Evolutionary conservation across 257 asterid species (phyloP).

Genomic region (Nemophila menziesii): DNA sequence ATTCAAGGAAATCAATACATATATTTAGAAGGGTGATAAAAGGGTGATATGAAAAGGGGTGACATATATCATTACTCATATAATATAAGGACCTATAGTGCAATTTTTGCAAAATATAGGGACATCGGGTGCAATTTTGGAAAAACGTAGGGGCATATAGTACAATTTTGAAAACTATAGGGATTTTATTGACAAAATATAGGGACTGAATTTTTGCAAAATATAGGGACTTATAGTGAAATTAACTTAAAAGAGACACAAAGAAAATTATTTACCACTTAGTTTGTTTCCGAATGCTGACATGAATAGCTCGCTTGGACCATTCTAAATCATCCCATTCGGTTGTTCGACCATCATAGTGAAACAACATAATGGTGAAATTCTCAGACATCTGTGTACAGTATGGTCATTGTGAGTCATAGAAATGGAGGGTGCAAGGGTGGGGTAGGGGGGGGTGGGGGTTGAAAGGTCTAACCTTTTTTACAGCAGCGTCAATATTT

Average conservation of each 20-base stretch:
- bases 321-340: constrained; percentile 97
- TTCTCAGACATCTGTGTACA: constrained; percentile 67
- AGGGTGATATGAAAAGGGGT: too few species aligned
- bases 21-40: too few species aligned
- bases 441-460: background rate
- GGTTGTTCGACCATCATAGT: constrained; percentile 79
- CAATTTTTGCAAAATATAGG: too few species aligned
- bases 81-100: too few species aligned
- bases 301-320: constrained; percentile 79
- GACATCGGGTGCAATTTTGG: too few species aligned
- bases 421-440: background rate
- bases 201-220: too few species aligned
- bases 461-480: constrained; percentile 35
- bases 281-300: constrained; percentile 65
- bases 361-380: constrained; percentile 69
- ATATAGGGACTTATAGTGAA: constrained; percentile 1
- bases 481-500: constrained; percentile 78
- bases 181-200: too few species aligned
- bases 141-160: too few species aligned
- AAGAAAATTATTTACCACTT: constrained; percentile 45
- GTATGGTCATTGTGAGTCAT: constrained; percentile 11
- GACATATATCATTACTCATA: too few species aligned
- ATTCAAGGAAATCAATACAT: too few species aligned
- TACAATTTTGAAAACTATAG: too few species aligned
- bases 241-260: background rate